Conservation (phyloP, 1,284 basidiomycete species). For the Porogramme epimiltina region DNA sequence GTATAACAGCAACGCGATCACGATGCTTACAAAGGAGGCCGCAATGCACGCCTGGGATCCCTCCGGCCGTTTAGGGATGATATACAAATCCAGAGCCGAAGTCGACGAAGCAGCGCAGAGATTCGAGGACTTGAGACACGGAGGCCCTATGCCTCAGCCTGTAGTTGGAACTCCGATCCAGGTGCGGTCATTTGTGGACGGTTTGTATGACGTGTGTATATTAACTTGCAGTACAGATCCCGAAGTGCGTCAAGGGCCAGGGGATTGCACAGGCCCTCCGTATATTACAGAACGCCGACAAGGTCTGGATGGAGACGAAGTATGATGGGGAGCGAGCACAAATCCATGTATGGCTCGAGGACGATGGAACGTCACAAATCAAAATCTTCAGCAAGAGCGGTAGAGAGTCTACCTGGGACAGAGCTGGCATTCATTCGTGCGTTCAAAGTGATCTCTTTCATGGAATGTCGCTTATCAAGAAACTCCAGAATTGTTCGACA, state of each 20-base stretch:
- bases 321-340: conserved; percentile 91
- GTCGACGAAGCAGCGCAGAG: conserved; percentile 55
- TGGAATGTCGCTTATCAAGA: not conserved
- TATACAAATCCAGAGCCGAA: conserved; percentile 56
- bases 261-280: conserved; percentile 58
- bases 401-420: conserved; percentile 76
- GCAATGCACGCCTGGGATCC: conserved; percentile 78
- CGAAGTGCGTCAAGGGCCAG: conserved; percentile 77
- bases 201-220: not conserved
- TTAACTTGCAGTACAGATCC: conserved; percentile 53
- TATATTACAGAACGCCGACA: conserved; percentile 43
- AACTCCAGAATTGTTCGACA: conserved; percentile 57
- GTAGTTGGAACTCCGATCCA: conserved; percentile 55
- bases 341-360: conserved; percentile 70
- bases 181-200: conserved; percentile 36
- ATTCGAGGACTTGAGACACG: conserved; percentile 37
- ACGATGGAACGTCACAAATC: conserved; percentile 46
- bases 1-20: conserved; percentile 58
- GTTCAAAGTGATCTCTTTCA: conserved; percentile 21
- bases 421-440: conserved; percentile 67
- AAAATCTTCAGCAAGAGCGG: conserved; percentile 86
- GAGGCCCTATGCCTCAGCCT: conserved; percentile 23
- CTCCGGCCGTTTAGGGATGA: conserved; percentile 50
- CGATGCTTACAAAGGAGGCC: conserved; percentile 56
- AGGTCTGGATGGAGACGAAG: conserved; percentile 85